Conservation (phyloP, 306 rosid species). For the Medicago ruthenica region DNA sequence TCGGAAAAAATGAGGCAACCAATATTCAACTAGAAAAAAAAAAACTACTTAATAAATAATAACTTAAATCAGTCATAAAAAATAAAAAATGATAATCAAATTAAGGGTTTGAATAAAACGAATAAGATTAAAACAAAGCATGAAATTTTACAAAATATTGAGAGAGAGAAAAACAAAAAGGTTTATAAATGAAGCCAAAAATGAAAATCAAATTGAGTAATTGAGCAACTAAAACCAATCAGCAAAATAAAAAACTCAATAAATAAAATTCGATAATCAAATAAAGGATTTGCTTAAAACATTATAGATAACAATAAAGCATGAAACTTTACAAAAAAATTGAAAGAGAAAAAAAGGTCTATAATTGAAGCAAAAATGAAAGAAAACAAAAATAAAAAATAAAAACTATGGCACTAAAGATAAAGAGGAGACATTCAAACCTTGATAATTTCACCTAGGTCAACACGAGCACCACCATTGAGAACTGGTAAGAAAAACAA, state of each 20-base stretch:
- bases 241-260: background rate
- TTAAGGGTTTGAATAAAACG: too few species aligned
- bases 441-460: constrained; percentile 32
- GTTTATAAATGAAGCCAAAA: too few species aligned
- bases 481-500: constrained; percentile 49
- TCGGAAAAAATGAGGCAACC: background rate
- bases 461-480: constrained; percentile 56
- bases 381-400: background rate
- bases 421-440: background rate
- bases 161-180: too few species aligned
- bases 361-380: background rate
- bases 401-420: background rate
- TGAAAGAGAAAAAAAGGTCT: background rate
- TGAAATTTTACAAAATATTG: too few species aligned
- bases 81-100: too few species aligned
- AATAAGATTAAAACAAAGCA: too few species aligned
- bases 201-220: too few species aligned
- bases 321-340: background rate
- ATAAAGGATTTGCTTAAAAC: background rate
- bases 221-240: background rate
- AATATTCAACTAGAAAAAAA: background rate
- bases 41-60: background rate
- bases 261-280: background rate
- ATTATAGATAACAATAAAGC: background rate
- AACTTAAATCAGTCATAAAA: too few species aligned